Evolutionary conservation across 179 eudicot species (phyloP), one percentile per base, ranked within the genome.

Genomic region (Vitellaria paradoxa): DNA sequence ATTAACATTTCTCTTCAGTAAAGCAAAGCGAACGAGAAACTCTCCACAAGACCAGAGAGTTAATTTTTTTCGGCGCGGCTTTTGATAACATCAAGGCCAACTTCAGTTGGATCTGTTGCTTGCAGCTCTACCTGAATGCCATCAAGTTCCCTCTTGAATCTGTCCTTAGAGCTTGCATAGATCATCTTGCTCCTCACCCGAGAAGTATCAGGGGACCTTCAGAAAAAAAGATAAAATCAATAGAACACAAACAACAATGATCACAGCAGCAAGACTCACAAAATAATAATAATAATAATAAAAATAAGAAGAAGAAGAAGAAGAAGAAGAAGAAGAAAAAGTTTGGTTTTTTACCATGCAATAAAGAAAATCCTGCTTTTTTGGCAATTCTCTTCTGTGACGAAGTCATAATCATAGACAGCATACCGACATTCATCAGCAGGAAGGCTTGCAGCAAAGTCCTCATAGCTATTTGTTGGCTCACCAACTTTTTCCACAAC

Each of bases 141-240:
- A 66, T 91, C 95, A 18, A 90, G 81, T 78, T 89, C 94, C 83
- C 91, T 87, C 88, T 90, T 90, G 88, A 90, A 90, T 47, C 94
- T 80, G 68, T 91, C 94, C 86, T 91, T 91, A 20, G 94, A 89
- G 78, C 92, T 91, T 1, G 94, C 94, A 50, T 91, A 91, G 37
- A 91, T 89, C 94, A 91, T 91, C 74, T 91, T 91, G 90, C 91
- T 91, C 79, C 92, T 89, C 88, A 91, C 95, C 79, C 82, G 86
- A 47, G 95, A 78, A 12, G 87, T 81, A 85, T 91, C 96, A 26
- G 96, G 96, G 12, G 88, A 89, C 96, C 96, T 91, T 66, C 40
- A 12, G 13, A 23, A 70, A 70, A 24, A 11, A 47, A 76, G 50
- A 50, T 26, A 71, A 67, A 70, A 68, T 68, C 9, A 8, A 8